phyloP scores from a whole-genome alignment of 1,284 basidiomycete species.

The Cutaneotrichosporon daszewskae region DNA sequence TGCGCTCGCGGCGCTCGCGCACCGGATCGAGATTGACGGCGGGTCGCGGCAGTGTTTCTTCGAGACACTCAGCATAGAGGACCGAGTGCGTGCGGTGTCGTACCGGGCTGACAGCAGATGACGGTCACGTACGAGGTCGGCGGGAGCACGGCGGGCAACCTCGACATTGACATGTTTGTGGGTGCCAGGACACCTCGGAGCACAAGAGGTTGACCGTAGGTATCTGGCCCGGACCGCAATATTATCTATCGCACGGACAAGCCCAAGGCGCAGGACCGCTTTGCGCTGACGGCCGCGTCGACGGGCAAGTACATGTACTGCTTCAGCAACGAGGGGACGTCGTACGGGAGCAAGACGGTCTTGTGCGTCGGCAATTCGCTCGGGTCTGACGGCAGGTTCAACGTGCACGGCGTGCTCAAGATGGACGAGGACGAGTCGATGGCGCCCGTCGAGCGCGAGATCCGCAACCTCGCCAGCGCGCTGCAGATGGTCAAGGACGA shows the following conservation, averaged over 20 bases:
- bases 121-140: conserved; percentile 99
- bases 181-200: no score
- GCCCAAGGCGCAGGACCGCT: conserved; percentile 82
- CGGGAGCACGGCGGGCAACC: conserved; percentile 67
- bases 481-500: conserved; percentile 93
- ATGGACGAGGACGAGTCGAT: conserved; percentile 52
- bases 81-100: conserved; percentile 62
- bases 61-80: conserved; percentile 89
- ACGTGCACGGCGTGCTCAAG: conserved; percentile 93
- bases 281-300: no score
- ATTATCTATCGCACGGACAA: conserved; percentile 73
- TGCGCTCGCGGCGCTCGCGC: conserved; percentile 33
- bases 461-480: conserved; percentile 77
- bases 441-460: conserved; percentile 93
- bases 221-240: conserved; percentile 63
- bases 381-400: conserved; percentile 63
- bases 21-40: conserved; percentile 59
- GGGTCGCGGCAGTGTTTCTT: conserved; percentile 94
- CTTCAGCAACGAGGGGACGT: conserved; percentile 92
- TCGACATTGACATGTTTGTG: conserved; percentile 96
- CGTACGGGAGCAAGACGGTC: conserved; percentile 93
- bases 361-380: conserved; percentile 55
- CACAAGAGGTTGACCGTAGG: no score
- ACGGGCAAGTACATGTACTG: conserved; percentile 92
- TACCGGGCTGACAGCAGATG: conserved; percentile 60